Evolutionary conservation across 2,329 filamentous ascomycete species (phyloP).

Genomic region (Aspergillus versicolor): DNA sequence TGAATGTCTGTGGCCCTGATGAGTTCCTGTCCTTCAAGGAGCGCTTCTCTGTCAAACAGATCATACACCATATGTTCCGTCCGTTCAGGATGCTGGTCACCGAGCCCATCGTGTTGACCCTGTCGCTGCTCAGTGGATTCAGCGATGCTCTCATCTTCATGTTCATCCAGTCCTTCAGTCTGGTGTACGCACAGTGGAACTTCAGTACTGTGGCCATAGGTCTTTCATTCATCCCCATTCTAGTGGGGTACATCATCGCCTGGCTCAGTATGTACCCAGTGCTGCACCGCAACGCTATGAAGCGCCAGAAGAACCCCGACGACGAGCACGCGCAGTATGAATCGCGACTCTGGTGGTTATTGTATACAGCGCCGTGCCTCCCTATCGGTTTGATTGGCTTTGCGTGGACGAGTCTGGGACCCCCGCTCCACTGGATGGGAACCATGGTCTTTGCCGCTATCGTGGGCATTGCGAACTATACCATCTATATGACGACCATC

Average conservation of each 20-base stretch:
- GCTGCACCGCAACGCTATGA: constrained; percentile 51
- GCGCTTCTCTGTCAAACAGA: constrained; percentile 59
- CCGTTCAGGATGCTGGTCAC: constrained; percentile 65
- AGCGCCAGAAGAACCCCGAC: constrained; percentile 47
- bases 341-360: constrained; percentile 59
- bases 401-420: constrained; percentile 59
- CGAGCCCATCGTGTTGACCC: constrained; percentile 62
- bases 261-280: constrained; percentile 58
- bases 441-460: constrained; percentile 60
- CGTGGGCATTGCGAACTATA: constrained; percentile 63
- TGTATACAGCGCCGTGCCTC: constrained; percentile 59
- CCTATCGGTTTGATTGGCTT: constrained; percentile 64
- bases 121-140: constrained; percentile 64
- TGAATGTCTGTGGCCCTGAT: constrained; percentile 69
- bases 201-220: constrained; percentile 53
- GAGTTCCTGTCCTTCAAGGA: constrained; percentile 63
- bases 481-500: constrained; percentile 66
- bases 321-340: constrained; percentile 64
- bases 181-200: constrained; percentile 60
- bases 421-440: constrained; percentile 60
- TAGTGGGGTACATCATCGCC: constrained; percentile 59
- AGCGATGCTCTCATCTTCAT: constrained; percentile 66
- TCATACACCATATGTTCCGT: constrained; percentile 57
- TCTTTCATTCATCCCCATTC: constrained; percentile 56
- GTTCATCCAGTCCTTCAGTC: constrained; percentile 62